Evolutionary conservation across 2,329 filamentous ascomycete genomes (phyloP).

Genomic region (Penicillium sp.): DNA sequence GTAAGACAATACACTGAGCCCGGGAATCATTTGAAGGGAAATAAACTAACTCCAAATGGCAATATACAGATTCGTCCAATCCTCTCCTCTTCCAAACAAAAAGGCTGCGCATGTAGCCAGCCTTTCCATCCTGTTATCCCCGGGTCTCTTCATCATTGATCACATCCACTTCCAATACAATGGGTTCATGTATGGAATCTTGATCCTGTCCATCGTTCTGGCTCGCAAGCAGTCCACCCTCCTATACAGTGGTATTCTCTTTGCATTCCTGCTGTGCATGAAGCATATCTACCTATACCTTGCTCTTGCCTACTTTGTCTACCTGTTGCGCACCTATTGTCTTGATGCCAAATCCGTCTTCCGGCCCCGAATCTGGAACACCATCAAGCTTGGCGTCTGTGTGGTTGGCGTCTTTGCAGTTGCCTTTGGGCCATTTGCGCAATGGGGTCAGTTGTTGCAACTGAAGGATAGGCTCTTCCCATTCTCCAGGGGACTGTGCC

Average conservation of each 20-base stretch:
- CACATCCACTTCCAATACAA: constrained; percentile 99
- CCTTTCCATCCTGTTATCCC: constrained; percentile 85
- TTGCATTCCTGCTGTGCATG: constrained; percentile 83
- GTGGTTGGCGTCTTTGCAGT: constrained; percentile 70
- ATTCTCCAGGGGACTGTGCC: constrained; percentile 89
- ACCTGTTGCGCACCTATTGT: constrained; percentile 85
- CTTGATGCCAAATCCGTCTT: constrained; percentile 76
- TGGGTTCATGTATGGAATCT: constrained; percentile 88
- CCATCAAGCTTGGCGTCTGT: constrained; percentile 76
- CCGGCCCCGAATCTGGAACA: constrained; percentile 74
- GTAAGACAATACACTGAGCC: constrained; percentile 46
- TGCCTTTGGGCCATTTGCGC: constrained; percentile 88
- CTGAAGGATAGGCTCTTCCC: constrained; percentile 84
- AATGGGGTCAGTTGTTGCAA: constrained; percentile 80
- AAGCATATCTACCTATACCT: constrained; percentile 99
- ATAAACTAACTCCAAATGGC: not conserved
- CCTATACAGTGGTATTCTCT: constrained; percentile 76
- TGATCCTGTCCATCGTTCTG: constrained; percentile 82
- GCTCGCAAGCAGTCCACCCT: constrained; percentile 75
- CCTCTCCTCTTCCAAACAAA: constrained; percentile 65
- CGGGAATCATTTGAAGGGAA: not conserved
- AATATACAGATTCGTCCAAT: constrained; percentile 68
- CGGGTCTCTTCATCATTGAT: constrained; percentile 93
- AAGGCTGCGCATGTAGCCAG: constrained; percentile 81
- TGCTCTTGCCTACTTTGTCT: constrained; percentile 93